Evolutionary conservation across 768 basidiomycete species (phyloP), one percentile per base, ranked within the genome.

Genomic region (Pisolithus orientalis): DNA sequence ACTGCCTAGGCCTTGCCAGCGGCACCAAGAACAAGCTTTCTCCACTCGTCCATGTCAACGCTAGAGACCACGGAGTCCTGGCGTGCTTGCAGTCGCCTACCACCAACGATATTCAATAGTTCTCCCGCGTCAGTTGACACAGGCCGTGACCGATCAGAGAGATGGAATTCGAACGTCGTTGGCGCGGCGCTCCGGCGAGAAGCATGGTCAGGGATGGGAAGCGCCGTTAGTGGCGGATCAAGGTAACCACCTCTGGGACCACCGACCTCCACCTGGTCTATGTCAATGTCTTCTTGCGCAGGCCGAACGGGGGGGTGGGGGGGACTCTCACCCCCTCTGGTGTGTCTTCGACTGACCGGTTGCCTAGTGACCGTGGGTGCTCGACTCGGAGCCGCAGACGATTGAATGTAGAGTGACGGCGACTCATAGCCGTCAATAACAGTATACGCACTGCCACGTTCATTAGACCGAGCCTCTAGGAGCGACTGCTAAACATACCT

Each of bases 1-100:
- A 13, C 38, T 13, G 10, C 29, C 42, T 42, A 53, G 21, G 6
- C 37, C 37, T 52, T 55, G 10, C 57, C 57, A 21, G 57, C 57
- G 32, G 57, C 57, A 32, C 11, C 48, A 38, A 58, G 31, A 21
- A 58, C 57, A 32, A 56, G 57, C 37, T 34, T 58, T 42, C 44
- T 53, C 57, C 57, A 58, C 44, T 51, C 54, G 14, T 58, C 32
- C 45, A 53, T 46, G 45, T 58, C 48, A n/a, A 58, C 45, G 42
- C 17, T 56, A 17, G 57, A 55, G 25, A 1, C 38, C 4, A 40
- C 28, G 11, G 57, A 58, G 17, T 58, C 54, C 28, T 31, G 44
- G 28, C 57, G 57, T 32, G 42, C 32, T 17, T 54, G 56, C 10
- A 47, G 34, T 25, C 47, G 51, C 11, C 38, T 32, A 25, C 28